Evolutionary conservation across 2,329 filamentous ascomycete genomes (phyloP), one percentile per base, ranked within the genome.

Genomic region (Phaeosphaeriaceae sp.): DNA sequence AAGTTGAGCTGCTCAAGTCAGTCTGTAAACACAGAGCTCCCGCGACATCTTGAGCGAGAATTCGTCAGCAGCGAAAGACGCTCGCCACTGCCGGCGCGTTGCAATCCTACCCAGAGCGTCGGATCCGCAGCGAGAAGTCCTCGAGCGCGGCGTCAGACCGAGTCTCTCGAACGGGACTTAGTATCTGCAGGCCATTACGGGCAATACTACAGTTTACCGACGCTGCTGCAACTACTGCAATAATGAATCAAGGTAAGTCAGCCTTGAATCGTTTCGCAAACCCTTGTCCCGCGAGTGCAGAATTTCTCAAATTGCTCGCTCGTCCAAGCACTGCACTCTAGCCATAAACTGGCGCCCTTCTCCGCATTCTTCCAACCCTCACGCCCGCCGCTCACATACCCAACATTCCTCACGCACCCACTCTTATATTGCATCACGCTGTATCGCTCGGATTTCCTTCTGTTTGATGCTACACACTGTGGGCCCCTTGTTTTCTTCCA

Each of bases 231-330:
- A 63, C 60, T 52, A 57, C 67, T 67, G 63, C 67, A 68, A 70
- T 67, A 50, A 78, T 79, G 77, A 75, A 78, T 61, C 65, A 69
- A 73, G 70, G 77, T 79, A 76, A 77, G 77, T 76, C 68, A 72
- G 68, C 67, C 69, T 68, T 70, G 57, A 63, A 62, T 54, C 61
- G 62, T 62, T 66, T 63, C 60, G 56, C 64, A 60, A 65, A 58
- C 59, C 65, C 69, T 61, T 69, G 66, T 64, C 56, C 61, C 63
- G 58, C 67, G 55, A 65, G 50, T 65, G 67, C 67, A 66, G 61
- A 67, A 66, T 68, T 60, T 63, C 63, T 67, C 66, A 57, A 58
- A 56, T 62, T 54, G 60, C 63, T 65, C 58, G 57, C 63, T 59
- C 19, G 43, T 50, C 60, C 63, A 66, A 64, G 65, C 70, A 61